These are phyloP conservation scores for Trapa bicornis DNA, from an alignment of 345 rosid genomes.

Conservation along the genomic window DNA sequence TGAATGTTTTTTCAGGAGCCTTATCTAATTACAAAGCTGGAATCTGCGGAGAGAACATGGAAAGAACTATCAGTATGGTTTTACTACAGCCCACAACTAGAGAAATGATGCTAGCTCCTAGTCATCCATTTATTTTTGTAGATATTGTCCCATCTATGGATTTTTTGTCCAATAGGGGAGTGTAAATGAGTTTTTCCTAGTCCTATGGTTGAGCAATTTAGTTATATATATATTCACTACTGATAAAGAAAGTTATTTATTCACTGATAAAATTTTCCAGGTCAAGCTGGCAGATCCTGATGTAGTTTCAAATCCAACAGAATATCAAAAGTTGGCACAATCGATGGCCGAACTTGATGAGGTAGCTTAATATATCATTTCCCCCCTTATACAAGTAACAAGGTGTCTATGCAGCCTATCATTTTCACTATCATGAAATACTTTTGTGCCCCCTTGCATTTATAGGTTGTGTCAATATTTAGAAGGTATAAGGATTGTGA, in stretches of 20 bases:
- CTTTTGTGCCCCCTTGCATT: neutral
- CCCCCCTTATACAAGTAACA: neutral
- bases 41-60: conserved; percentile 95
- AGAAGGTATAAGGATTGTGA: conserved; percentile 76
- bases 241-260: neutral
- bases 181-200: neutral
- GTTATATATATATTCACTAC: neutral
- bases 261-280: conserved; percentile 20
- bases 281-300: conserved; percentile 89
- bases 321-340: conserved; percentile 81
- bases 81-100: neutral
- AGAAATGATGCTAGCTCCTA: neutral
- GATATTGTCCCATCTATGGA: neutral
- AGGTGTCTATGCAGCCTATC: neutral
- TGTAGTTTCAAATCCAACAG: conserved; percentile 60
- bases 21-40: conserved; percentile 61
- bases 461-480: conserved; percentile 60
- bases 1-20: conserved; percentile 46
- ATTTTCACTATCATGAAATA: neutral
- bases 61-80: conserved; percentile 69
- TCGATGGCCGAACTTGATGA: conserved; percentile 81
- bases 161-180: neutral
- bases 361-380: conserved; percentile 25
- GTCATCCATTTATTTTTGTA: neutral
- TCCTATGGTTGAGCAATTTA: neutral